These are phyloP conservation scores for Phytophthora kernoviae DNA, from an alignment of 352 stramenopile species.

Conservation along the genomic window DNA sequence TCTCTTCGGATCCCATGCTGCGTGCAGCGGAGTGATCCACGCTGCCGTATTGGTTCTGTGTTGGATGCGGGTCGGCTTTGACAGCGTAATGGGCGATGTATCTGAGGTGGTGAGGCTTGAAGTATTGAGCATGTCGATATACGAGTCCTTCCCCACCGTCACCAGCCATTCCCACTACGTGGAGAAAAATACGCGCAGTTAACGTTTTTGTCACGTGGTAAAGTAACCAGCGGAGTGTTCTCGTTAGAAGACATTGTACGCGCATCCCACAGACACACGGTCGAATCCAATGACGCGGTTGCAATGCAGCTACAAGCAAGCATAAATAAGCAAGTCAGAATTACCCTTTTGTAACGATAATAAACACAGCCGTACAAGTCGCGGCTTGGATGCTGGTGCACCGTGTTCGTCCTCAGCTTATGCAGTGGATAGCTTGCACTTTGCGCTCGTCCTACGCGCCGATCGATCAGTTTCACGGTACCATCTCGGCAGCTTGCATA, in stretches of 20 bases:
- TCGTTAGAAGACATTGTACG: conserved; percentile 41
- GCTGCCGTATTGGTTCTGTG: conserved; percentile 73
- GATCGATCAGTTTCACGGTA: conserved; percentile 51
- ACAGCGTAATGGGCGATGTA: conserved; percentile 43
- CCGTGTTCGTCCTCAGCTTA: conserved; percentile 72
- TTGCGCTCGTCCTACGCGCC: conserved; percentile 23
- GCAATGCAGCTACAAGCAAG: conserved; percentile 50
- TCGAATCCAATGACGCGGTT: conserved; percentile 66
- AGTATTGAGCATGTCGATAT: conserved; percentile 63
- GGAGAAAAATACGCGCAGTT: conserved; percentile 84
- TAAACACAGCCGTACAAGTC: conserved; percentile 48
- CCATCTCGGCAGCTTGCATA: conserved; percentile 61
- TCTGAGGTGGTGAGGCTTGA: conserved; percentile 11
- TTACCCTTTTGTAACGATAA: not conserved
- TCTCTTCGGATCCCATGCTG: conserved; percentile 72
- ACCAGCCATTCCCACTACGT: conserved; percentile 51
- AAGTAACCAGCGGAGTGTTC: conserved; percentile 44
- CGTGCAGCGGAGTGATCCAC: conserved; percentile 76
- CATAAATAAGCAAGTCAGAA: conserved; percentile 1
- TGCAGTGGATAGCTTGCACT: conserved; percentile 45
- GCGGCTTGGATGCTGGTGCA: conserved; percentile 62
- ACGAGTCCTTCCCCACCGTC: conserved; percentile 68
- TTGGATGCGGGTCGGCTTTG: conserved; percentile 4
- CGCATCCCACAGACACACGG: conserved; percentile 75
- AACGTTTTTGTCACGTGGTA: conserved; percentile 56